phyloP scores from a whole-genome alignment of 176 grass and related monocot genomes.

The Guadua angustifolia region DNA sequence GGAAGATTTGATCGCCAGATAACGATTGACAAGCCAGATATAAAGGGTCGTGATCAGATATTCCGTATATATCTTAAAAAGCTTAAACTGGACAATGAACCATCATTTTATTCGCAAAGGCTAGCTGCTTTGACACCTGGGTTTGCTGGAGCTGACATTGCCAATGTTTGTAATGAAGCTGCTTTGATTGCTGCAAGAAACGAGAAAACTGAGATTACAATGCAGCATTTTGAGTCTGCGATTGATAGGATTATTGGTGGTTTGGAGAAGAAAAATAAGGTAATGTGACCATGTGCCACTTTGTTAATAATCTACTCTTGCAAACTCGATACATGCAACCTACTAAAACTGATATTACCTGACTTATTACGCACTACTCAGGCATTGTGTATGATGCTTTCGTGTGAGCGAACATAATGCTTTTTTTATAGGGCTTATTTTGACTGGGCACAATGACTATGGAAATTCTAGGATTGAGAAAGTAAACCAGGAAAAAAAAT shows the following conservation, averaged over 20 bases:
- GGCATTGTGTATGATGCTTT: background rate
- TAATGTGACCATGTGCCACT: conserved; percentile 36
- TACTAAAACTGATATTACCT: conserved; percentile 14
- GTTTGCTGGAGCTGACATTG: conserved; percentile 99
- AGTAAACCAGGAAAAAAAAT: background rate
- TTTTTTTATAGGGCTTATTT: background rate
- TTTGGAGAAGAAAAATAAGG: conserved; percentile 98
- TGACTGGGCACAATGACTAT: background rate
- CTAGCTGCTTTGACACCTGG: conserved; percentile 93
- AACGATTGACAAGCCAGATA: conserved; percentile 95
- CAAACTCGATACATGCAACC: background rate
- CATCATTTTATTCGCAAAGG: conserved; percentile 88
- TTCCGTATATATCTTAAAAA: conserved; percentile 96
- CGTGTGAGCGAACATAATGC: background rate
- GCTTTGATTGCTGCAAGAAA: conserved; percentile 85
- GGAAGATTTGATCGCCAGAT: conserved; percentile 98
- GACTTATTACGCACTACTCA: conserved; percentile 7
- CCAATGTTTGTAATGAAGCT: conserved; percentile 97
- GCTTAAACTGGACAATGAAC: conserved; percentile 84
- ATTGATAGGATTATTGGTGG: conserved; percentile 96
- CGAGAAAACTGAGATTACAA: conserved; percentile 69
- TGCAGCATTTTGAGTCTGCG: conserved; percentile 92
- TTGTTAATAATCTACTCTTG: background rate
- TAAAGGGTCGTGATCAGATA: conserved; percentile 95
- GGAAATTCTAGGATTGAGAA: background rate